A percentile compares a stretch with the other conserved stretches of the same genome.
These are phyloP conservation scores for Hanseniaspora jakobsenii DNA, from an alignment of 805 yeast genomes.

Conservation along the genomic window DNA sequence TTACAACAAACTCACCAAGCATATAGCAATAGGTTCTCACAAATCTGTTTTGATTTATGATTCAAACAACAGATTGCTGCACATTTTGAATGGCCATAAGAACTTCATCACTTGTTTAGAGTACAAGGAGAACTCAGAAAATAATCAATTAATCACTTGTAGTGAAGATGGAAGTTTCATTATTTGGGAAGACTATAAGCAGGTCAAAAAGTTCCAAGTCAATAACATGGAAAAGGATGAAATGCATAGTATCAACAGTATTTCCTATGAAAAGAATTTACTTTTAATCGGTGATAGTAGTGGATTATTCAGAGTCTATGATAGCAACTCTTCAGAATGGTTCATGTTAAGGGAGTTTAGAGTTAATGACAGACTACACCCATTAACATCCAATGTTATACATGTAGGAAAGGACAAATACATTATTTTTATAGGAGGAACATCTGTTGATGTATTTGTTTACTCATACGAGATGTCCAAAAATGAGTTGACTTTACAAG, in stretches of 20 bases:
- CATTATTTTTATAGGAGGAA: constrained; percentile 46
- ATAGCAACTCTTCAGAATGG: constrained; percentile 11
- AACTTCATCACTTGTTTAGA: constrained; percentile 9
- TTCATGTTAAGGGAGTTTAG: constrained; percentile 6
- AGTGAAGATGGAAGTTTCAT: constrained; percentile 15
- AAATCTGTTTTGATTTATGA: constrained; percentile 14
- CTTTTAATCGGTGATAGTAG: constrained; percentile 12
- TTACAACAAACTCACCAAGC: constrained; percentile 5
- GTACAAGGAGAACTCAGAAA: constrained; percentile 6
- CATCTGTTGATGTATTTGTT: constrained; percentile 42
- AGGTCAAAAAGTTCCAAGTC: constrained; percentile 7
- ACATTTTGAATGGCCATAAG: constrained; percentile 12
- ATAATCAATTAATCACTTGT: constrained; percentile 13
- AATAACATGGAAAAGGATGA: constrained; percentile 14
- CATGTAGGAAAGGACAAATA: constrained; percentile 8
- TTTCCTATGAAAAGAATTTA: constrained; percentile 6
- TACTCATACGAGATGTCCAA: constrained; percentile 33
- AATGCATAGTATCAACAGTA: constrained; percentile 14
- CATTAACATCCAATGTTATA: constrained; percentile 10
- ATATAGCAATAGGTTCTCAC: constrained; percentile 13
- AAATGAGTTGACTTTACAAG: constrained; percentile 26
- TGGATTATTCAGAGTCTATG: constrained; percentile 13
- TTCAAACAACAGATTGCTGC: constrained; percentile 2
- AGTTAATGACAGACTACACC: constrained; percentile 13
- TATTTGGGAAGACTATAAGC: constrained; percentile 6